Evolutionary conservation across 2,329 filamentous ascomycete genomes (phyloP), one percentile per base, ranked within the genome.

Genomic region (Penicillium sp.): DNA sequence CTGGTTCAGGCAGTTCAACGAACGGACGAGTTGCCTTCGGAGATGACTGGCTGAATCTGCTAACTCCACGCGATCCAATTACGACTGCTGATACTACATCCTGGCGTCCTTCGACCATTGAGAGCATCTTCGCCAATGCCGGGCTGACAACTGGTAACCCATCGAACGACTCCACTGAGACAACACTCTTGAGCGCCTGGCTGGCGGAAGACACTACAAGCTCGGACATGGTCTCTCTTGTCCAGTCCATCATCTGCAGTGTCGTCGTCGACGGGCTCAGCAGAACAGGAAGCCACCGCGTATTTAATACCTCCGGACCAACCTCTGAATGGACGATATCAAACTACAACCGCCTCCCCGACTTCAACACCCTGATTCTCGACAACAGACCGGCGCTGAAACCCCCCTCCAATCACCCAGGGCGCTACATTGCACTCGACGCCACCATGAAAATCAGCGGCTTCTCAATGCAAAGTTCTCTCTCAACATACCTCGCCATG

Each of bases 241-340:
- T 63, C 6, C 56, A 63, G 38, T 45, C 56, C 11, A 59, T 63
- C 7, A 31, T 59, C 26, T 52, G 61, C 30, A 60, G 56, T 13
- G 41, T 60, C 19, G 44, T 57, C 41, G 23, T 60, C 7, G 61
- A 63, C 30, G 61, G 61, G 9, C 52, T 63, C 1, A 60, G 56
- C 52, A 46, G 56, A 45, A 56, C 52, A 53, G 56, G 51, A 38
- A 60, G 51, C 38, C 30, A 59, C 29, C 51, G 51, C 9, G 56
- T 48, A 3, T 63, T 63, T 38, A 44, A 58, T 45, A 63, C 44
- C 3, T 49, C 50, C n/a, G 19, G n/a, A 15, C 26, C 49, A 30
- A 7, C 2, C 6, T 31, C 48, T 7, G 23, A 46, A 6, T 63
- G 56, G 61, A 15, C 56, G 6, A 21, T 56, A 19, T 35, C 51